These are phyloP conservation scores for Pseudocercospora ulei DNA, from an alignment of 2,329 filamentous ascomycete genomes.

Conservation along the genomic window DNA sequence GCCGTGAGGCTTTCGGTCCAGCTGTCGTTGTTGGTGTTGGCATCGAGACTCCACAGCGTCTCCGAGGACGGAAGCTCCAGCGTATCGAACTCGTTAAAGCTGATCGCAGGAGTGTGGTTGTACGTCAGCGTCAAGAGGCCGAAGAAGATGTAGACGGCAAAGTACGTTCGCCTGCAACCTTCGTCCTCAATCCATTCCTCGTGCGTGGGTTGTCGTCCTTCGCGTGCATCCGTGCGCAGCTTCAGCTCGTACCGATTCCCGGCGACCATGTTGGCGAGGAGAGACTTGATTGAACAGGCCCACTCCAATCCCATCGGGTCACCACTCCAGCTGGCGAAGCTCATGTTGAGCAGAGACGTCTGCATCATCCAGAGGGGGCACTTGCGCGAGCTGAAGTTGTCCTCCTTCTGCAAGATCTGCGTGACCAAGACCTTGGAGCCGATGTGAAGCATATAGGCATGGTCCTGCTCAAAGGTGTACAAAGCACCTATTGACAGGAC, in stretches of 20 bases:
- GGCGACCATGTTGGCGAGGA: slow-evolving; percentile 96
- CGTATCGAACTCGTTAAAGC: slow-evolving; percentile 95
- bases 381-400: slow-evolving; percentile 96
- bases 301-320: slow-evolving; percentile 95
- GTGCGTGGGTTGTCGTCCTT: slow-evolving; percentile 63
- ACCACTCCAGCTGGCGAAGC: slow-evolving; percentile 98
- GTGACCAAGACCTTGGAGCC: slow-evolving; percentile 95
- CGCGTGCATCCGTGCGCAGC: slow-evolving; percentile 78
- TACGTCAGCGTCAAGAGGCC: slow-evolving; percentile 88
- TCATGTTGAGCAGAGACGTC: slow-evolving; percentile 92
- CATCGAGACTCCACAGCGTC: slow-evolving; percentile 81
- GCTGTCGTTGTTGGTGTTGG: slow-evolving; percentile 63
- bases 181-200: slow-evolving; percentile 95
- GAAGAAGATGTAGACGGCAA: slow-evolving; percentile 98
- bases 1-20: slow-evolving; percentile 71
- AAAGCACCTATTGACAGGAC: slow-evolving; percentile 91
- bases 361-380: slow-evolving; percentile 98
- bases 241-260: slow-evolving; percentile 95
- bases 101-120: slow-evolving; percentile 95
- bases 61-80: slow-evolving; percentile 87
- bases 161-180: slow-evolving; percentile 91
- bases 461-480: slow-evolving; percentile 94
- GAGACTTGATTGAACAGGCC: slow-evolving; percentile 97
- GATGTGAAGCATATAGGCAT: slow-evolving; percentile 94
- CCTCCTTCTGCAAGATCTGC: slow-evolving; percentile 94